Percentiles rank a stretch among this genome's conserved stretches.
Conservation (phyloP, 73 alveolate genomes). For the Stentor roeselii region DNA sequence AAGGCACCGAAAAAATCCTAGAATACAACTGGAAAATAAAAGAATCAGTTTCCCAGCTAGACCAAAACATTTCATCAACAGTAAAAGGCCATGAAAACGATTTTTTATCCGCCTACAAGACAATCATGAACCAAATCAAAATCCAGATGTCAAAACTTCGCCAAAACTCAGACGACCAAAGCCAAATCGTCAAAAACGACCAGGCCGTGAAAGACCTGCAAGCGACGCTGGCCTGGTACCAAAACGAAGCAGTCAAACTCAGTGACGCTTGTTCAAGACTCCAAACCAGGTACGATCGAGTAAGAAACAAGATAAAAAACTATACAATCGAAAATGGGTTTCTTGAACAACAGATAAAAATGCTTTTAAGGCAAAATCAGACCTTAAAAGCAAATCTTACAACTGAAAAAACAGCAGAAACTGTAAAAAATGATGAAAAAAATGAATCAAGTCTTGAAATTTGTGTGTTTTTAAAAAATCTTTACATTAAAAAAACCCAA, state of each 20-base stretch:
- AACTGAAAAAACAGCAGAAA: not conserved
- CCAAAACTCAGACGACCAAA: not conserved
- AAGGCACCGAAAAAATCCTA: not conserved
- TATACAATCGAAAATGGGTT: not conserved
- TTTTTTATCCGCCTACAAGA: constrained; percentile 1
- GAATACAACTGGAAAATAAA: not conserved
- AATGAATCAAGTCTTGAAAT: not conserved
- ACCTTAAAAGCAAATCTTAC: constrained; percentile 1
- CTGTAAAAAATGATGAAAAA: not conserved
- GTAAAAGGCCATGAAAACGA: constrained; percentile 16
- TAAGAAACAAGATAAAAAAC: not conserved
- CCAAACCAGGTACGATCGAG: not conserved
- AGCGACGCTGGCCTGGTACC: not conserved
- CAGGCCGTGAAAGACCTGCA: constrained; percentile 20
- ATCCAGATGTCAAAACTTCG: not conserved
- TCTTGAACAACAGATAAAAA: constrained; percentile 6
- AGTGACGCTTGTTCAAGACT: constrained; percentile 9
- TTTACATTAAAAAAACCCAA: not conserved
- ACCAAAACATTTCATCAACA: not conserved
- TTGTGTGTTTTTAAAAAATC: not conserved
- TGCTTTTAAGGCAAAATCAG: constrained; percentile 15
- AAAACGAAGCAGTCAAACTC: constrained; percentile 26
- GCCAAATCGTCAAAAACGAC: not conserved
- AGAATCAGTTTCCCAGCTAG: not conserved
- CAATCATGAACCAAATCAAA: constrained; percentile 8